These are phyloP conservation scores for Umbellularia californica DNA, from an alignment of 164 flowering plant species.

Conservation along the genomic window DNA sequence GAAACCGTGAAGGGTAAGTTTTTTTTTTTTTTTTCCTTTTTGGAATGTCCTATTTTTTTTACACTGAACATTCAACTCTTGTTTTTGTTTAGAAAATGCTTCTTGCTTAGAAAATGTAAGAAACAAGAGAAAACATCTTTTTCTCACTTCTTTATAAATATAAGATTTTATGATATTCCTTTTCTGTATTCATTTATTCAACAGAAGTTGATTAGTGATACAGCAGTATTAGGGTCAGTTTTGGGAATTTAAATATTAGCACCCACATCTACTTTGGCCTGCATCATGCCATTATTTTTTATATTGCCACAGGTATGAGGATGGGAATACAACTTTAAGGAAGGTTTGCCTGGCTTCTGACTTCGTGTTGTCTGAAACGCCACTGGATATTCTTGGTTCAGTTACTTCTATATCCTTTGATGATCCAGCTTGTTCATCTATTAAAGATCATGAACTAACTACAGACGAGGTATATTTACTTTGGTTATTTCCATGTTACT, in stretches of 20 bases:
- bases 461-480: conserved; percentile 70
- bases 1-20: conserved; percentile 86
- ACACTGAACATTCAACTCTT: no score
- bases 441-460: conserved; percentile 67
- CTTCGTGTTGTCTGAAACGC: conserved; percentile 72
- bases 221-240: not conserved
- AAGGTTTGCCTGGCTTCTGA: conserved; percentile 74
- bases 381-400: conserved; percentile 86
- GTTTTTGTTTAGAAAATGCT: not conserved
- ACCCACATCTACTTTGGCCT: not conserved
- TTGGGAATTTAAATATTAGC: not conserved
- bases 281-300: not conserved
- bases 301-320: conserved; percentile 61
- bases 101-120: not conserved
- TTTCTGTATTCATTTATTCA: not conserved
- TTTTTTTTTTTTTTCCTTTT: conserved; percentile 4
- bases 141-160: not conserved
- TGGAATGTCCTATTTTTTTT: not conserved
- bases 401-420: conserved; percentile 70
- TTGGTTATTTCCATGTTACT: not conserved
- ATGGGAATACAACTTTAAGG: conserved; percentile 53
- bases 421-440: conserved; percentile 55
- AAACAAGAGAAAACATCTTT: not conserved
- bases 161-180: not conserved
- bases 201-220: not conserved